Evolutionary conservation across 352 stramenopile genomes (phyloP), one percentile per base, ranked within the genome.

Genomic region (Pythium myriotylum): DNA sequence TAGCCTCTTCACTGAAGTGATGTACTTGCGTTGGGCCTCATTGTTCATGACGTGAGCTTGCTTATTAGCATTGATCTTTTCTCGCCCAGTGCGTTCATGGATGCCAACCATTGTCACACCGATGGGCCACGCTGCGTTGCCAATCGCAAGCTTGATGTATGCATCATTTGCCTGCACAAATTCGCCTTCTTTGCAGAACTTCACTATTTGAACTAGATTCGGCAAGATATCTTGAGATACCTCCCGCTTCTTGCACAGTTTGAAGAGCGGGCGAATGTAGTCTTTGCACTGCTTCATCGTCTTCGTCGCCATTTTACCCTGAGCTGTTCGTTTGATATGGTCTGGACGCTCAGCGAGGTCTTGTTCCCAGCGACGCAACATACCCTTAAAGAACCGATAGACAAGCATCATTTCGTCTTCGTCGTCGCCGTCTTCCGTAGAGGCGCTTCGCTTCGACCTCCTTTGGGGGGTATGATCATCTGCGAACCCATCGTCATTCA

Each of bases 11-110:
- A 99, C 91, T 17, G 87, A 98, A 42, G 97, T 99, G 53, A 99
- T 87, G 73, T 99, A 99, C 81, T 99, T 99, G 56, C 97, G 84
- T 73, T 98, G 88, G 27, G 93, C 74, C 74, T 99, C 97, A 69
- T 98, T 98, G 89, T 99, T 99, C 97, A 99, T 99, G 53, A 99
- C 96, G 79, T 99, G 97, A 19, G 97, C 97, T 62, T 99, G 96
- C 73, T 99, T 99, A 75, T 97, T 93, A 26, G 89, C 91, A 61
- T 98, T 94, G 72, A 99, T 99, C 72, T 98, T 98, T 51, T 97
- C 91, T 8, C 92, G 86, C 3, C 96, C 97, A 42, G 88, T 94
- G 54, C 96, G 88, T 54, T 98, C 94, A 81, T 99, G 97, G 70
- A 99, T 99, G 20, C 97, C 97, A 24, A 99, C 97, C 94, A 98